Evolutionary conservation across 306 rosid genomes (phyloP), one percentile per base, ranked within the genome.

Genomic region (Cicer judaicum): DNA sequence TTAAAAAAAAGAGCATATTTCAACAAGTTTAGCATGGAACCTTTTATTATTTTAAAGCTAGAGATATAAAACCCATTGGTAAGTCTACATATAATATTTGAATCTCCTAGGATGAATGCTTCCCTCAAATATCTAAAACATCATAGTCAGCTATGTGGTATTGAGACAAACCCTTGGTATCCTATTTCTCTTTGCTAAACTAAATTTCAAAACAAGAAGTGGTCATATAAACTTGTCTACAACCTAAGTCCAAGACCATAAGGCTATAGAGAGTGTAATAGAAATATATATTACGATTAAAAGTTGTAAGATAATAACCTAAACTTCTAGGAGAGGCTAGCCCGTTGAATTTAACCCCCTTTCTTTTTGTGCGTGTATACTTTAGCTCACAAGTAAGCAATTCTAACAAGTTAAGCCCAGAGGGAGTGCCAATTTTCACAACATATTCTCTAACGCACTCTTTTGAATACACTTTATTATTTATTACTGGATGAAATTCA

Each of bases 101-200:
- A 65, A 62, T 53, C 36, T 63, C 14, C 24, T 13, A 24, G 7
- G 55, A 69, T 48, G 71, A 29, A 71, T 11, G 67, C 34, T 64
- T 64, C 68, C 63, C 48, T 79, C 62, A 36, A 55, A 14, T 5
- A 47, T 29, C 36, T 18, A 72, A 41, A 68, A 68, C 38, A 80
- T 24, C 53, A 75, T 10, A 75, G 60, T 61, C 40, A 64, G 57
- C 46, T 7, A 43, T 43, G 34, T n/a, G 41, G 68, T 64, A 42
- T 21, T 36, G 40, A 75, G 50, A 24, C 54, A 11, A 68, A 55
- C 66, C 40, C 66, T 47, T 21, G 7, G 15, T 10, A 46, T n/a
- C 49, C 68, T 4, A 16, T 50, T 60, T 19, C 65, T 13, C 41
- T 54, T 59, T 40, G 61, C 54, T 60, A 16, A 29, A 44, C 10